Base-by-base conservation (phyloP, 2,329 filamentous ascomycete species). In the Blastomyces parvus region DNA sequence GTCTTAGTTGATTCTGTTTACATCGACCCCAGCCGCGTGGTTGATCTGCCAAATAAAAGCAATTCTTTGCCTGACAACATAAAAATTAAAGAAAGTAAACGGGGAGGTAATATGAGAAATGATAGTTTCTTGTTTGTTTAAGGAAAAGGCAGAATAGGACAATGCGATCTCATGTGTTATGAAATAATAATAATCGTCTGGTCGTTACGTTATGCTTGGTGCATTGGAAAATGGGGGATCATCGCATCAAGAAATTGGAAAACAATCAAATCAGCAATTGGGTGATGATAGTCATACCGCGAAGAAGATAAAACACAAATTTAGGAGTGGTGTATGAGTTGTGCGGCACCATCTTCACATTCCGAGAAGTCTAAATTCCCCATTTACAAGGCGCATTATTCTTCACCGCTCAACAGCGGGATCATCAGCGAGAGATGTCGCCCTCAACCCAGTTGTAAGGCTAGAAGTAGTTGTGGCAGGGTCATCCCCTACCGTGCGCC, bases 401-500 rank as follows among this genome's bases (percentile, higher is more conserved):
- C 40, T 55, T 65, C 57, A 64, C 59, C 27, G 40, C 38, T 52
- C 30, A 60, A 57, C 25, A 63, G 19, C n/a, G 53, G 38, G 7
- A 52, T 52, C 48, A 44, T 63, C 67, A 53, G 59, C 44, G n/a
- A 69, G 58, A 17, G 67, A 64, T 36, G 64, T 60, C 30, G 62
- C 64, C n/a, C 62, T 46, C 61, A 69, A 59, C 11, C 59, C 56
- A 59, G 56, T 61, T 5, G 65, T 63, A 14, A 69, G 56, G 38
- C 62, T 65, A 22, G 68, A 65, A n/a, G 63, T 52, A 25, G 62
- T 52, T 25, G 48, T 52, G 22, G 22, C 22, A 52, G 48, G 22
- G 48, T 13, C 22, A 25, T 13, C 17, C 22, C 30, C 42, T 33
- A 36, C 42, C 9, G 62, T 60, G 56, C 60, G 42, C 33, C 22